Conservation (phyloP, 2,329 filamentous ascomycete species). For the Coniosporium uncinatum region DNA sequence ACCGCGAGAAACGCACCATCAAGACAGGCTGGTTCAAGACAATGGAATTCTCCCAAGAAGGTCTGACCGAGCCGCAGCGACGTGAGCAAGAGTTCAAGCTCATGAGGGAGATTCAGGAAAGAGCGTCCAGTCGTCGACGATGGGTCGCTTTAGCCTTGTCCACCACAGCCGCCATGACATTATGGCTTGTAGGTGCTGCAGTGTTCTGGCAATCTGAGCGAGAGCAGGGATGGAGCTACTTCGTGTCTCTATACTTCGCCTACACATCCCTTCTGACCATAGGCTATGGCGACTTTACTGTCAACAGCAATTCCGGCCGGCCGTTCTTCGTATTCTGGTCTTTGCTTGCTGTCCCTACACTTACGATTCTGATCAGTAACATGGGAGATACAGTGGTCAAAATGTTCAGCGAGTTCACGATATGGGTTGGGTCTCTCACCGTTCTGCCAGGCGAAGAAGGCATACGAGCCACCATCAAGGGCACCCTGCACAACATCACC, state of each 20-base stretch:
- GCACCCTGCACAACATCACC: background rate
- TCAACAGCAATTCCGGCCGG: conserved; percentile 41
- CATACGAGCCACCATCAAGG: conserved; percentile 17
- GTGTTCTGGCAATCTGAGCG: conserved; percentile 43
- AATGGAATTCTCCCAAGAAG: conserved; percentile 30
- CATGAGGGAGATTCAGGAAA: conserved; percentile 31
- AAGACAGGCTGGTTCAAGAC: conserved; percentile 32
- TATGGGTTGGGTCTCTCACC: conserved; percentile 49
- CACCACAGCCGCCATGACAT: conserved; percentile 23
- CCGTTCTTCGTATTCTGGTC: conserved; percentile 53
- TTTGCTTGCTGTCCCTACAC: conserved; percentile 44
- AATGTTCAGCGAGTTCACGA: conserved; percentile 45
- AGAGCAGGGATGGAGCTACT: conserved; percentile 43
- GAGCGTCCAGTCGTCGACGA: conserved; percentile 24
- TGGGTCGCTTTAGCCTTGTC: conserved; percentile 34
- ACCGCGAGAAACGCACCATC: conserved; percentile 32
- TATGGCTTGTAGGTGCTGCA: conserved; percentile 42
- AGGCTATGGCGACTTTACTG: conserved; percentile 45
- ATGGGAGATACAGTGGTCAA: conserved; percentile 51
- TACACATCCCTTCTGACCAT: conserved; percentile 48
- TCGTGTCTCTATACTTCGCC: conserved; percentile 45
- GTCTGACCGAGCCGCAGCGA: conserved; percentile 27
- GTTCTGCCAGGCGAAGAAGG: conserved; percentile 44
- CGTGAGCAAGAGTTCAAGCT: conserved; percentile 40
- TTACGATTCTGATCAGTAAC: conserved; percentile 48